Conservation (phyloP, 2,329 filamentous ascomycete species). For the Tolypocladium ophioglossoides region DNA sequence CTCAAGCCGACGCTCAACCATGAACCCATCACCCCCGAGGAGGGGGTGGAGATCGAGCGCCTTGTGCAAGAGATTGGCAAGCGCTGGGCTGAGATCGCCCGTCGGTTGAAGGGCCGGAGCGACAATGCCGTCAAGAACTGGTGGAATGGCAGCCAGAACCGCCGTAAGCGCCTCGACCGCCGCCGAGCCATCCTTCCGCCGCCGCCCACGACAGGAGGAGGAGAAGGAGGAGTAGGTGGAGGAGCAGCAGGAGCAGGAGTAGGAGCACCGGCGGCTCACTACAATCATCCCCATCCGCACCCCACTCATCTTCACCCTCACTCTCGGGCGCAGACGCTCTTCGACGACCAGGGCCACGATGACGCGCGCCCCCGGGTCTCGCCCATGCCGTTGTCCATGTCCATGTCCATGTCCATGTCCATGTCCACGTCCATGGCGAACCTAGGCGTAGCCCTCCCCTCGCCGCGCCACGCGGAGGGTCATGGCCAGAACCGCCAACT, state of each 20-base stretch:
- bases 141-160: constrained; percentile 92
- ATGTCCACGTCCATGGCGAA: not conserved
- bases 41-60: constrained; percentile 63
- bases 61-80: constrained; percentile 72
- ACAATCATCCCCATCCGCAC: no score
- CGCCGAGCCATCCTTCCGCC: not conserved
- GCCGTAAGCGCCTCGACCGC: constrained; percentile 43
- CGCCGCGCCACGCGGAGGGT: constrained; percentile 7
- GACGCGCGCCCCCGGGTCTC: not conserved
- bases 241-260: not conserved
- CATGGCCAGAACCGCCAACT: constrained; percentile 10
- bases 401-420: not conserved
- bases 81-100: constrained; percentile 87
- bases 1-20: constrained; percentile 68
- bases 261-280: not conserved
- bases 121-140: constrained; percentile 97
- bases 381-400: constrained; percentile 4
- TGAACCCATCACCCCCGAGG: constrained; percentile 59
- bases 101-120: constrained; percentile 70
- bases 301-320: not conserved
- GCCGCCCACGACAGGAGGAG: not conserved
- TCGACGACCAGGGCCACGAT: not conserved
- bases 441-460: constrained; percentile 3
- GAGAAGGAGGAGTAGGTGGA: not conserved
- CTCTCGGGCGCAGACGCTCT: not conserved